A percentile compares a stretch with the other conserved stretches of the same genome.
Evolutionary conservation across 805 yeast species (phyloP).

Genomic region (Suhomyces pyralidae): DNA sequence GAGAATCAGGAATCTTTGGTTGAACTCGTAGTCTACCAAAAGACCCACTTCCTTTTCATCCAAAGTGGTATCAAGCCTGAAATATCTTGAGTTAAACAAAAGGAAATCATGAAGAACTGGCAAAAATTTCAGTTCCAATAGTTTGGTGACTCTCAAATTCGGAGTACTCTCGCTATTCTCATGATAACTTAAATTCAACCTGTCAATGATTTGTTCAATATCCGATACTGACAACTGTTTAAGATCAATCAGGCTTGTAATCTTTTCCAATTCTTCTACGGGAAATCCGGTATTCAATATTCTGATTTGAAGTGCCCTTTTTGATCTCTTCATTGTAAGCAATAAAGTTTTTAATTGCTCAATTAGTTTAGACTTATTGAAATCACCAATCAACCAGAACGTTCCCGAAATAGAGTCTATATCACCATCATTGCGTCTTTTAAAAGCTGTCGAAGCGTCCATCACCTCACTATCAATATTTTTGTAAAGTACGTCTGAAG

Average conservation of each 20-base stretch:
- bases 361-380: conserved; percentile 34
- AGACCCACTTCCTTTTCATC: conserved; percentile 28
- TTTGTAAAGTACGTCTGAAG: conserved; percentile 31
- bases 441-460: conserved; percentile 21
- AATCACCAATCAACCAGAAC: conserved; percentile 61
- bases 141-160: conserved; percentile 6
- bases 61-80: conserved; percentile 27
- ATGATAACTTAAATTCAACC: not conserved
- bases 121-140: conserved; percentile 30
- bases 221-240: conserved; percentile 1
- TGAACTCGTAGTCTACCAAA: conserved; percentile 46
- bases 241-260: not conserved
- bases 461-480: conserved; percentile 24
- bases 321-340: conserved; percentile 18
- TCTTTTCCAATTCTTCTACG: conserved; percentile 1
- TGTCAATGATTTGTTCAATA: conserved; percentile 9
- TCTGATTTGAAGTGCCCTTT: conserved; percentile 36
- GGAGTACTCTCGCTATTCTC: conserved; percentile 1
- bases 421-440: not conserved
- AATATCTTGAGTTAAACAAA: conserved; percentile 55
- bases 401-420: conserved; percentile 39
- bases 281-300: conserved; percentile 25
- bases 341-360: conserved; percentile 42
- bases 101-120: conserved; percentile 38
- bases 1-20: conserved; percentile 39